phyloP scores from a whole-genome alignment of 257 asterid genomes.

The Henckelia pumila region DNA sequence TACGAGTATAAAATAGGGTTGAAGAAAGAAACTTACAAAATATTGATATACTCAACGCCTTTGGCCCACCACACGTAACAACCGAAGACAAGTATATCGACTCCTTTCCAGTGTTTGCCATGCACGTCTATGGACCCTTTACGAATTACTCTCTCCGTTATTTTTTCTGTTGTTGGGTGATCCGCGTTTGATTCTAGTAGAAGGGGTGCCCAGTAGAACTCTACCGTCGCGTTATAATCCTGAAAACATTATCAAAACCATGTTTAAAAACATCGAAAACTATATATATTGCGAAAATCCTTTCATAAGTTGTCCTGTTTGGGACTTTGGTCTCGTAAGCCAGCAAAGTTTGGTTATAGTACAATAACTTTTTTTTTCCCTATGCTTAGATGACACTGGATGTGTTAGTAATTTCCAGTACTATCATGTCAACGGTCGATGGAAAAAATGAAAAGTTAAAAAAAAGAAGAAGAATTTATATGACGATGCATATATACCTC shows the following conservation, averaged over 20 bases:
- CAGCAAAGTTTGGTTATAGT: no score
- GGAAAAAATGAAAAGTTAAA: no score
- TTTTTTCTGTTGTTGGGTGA: conserved; percentile 40
- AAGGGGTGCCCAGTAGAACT: conserved; percentile 67
- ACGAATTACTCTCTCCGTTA: conserved; percentile 41
- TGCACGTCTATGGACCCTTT: conserved; percentile 60
- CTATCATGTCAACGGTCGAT: no score
- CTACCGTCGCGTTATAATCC: conserved; percentile 58
- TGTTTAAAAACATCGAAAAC: no score
- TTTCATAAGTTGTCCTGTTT: no score
- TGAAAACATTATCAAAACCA: conserved; percentile 4
- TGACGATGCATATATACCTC: no score
- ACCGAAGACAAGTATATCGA: conserved; percentile 53
- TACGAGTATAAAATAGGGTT: neutral
- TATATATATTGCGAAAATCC: no score
- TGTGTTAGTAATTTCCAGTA: no score
- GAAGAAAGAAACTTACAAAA: conserved; percentile 13
- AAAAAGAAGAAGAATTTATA: no score
- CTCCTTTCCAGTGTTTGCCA: conserved; percentile 62
- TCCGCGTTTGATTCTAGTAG: conserved; percentile 62
- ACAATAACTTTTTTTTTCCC: no score
- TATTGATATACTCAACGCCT: conserved; percentile 37
- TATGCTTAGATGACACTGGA: no score
- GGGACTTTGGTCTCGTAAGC: no score
- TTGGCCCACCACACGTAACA: conserved; percentile 67